Evolutionary conservation across 148 eudicot genomes (phyloP).

Genomic region (Nyssa sinensis): DNA sequence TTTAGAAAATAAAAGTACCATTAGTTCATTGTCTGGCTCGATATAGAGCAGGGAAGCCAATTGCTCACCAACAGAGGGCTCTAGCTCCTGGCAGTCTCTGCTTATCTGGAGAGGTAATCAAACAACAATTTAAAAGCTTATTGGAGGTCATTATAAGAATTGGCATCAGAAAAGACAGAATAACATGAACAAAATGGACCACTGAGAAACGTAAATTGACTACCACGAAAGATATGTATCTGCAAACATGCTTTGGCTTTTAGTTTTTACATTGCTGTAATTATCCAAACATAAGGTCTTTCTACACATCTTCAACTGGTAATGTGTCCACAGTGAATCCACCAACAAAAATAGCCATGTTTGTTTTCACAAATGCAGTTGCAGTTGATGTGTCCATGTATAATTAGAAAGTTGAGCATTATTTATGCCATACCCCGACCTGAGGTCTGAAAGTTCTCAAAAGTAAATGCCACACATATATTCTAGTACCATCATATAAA

Average conservation of each 20-base stretch:
- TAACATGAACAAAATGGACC: neutral
- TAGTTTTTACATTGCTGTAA: neutral
- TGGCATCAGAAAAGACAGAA: neutral
- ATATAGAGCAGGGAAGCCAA: conserved; percentile 91
- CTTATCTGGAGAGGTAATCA: conserved; percentile 69
- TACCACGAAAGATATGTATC: neutral
- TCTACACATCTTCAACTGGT: neutral
- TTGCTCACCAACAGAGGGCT: conserved; percentile 90
- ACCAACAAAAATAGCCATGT: neutral
- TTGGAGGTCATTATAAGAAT: neutral
- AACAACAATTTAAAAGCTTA: too few relatives aligned
- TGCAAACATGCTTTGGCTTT: neutral
- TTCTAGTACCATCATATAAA: too few relatives aligned
- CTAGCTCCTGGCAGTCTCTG: conserved; percentile 97
- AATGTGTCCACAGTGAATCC: neutral
- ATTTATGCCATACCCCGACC: neutral
- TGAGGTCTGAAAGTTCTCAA: neutral
- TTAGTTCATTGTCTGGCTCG: conserved; percentile 96
- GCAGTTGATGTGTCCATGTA: neutral
- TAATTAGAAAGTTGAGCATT: neutral
- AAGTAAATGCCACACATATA: too few relatives aligned
- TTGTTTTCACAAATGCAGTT: neutral
- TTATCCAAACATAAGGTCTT: neutral
- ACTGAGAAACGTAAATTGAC: too few relatives aligned
- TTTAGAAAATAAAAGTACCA: conserved; percentile 52